Percentiles rank a stretch among this genome's conserved stretches.
Evolutionary conservation across 2,329 filamentous ascomycete species (phyloP).

Genomic region (Diaporthe eres): DNA sequence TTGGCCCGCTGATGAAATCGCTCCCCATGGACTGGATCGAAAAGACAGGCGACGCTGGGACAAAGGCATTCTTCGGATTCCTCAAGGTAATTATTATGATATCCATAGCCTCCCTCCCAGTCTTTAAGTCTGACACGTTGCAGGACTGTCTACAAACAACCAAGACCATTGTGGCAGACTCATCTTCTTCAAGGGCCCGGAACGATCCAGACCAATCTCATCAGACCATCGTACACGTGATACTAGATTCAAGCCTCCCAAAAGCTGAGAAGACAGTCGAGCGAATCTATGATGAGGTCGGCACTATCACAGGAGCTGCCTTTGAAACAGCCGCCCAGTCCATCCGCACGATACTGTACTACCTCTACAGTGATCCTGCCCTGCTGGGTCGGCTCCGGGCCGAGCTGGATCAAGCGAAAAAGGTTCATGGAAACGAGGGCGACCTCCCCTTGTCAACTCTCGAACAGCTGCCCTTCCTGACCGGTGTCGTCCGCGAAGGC

Average conservation of each 20-base stretch:
- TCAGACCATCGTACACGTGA: constrained; percentile 36
- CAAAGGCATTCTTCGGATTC: constrained; percentile 34
- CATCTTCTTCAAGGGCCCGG: constrained; percentile 36
- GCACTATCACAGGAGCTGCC: constrained; percentile 52
- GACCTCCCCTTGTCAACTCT: constrained; percentile 43
- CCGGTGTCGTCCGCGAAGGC: constrained; percentile 59
- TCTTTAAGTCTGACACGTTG: too few species aligned
- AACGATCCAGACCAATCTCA: constrained; percentile 45
- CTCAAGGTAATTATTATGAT: constrained; percentile 11
- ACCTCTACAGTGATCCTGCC: constrained; percentile 52
- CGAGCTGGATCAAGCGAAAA: constrained; percentile 49
- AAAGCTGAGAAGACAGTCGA: constrained; percentile 50
- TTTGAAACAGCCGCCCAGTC: constrained; percentile 55
- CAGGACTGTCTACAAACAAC: constrained; percentile 26
- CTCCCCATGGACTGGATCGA: constrained; percentile 39
- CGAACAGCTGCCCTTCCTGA: constrained; percentile 56
- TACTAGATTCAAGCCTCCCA: constrained; percentile 46
- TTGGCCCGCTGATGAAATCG: constrained; percentile 38
- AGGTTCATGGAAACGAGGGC: constrained; percentile 10
- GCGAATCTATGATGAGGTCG: constrained; percentile 52
- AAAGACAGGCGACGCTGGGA: constrained; percentile 32
- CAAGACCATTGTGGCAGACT: constrained; percentile 30
- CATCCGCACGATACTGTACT: constrained; percentile 52
- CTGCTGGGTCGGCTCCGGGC: constrained; percentile 49
- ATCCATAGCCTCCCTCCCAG: too few species aligned